Evolutionary conservation across 768 basidiomycete genomes (phyloP), one percentile per base, ranked within the genome.

Genomic region (Collybia nuda): DNA sequence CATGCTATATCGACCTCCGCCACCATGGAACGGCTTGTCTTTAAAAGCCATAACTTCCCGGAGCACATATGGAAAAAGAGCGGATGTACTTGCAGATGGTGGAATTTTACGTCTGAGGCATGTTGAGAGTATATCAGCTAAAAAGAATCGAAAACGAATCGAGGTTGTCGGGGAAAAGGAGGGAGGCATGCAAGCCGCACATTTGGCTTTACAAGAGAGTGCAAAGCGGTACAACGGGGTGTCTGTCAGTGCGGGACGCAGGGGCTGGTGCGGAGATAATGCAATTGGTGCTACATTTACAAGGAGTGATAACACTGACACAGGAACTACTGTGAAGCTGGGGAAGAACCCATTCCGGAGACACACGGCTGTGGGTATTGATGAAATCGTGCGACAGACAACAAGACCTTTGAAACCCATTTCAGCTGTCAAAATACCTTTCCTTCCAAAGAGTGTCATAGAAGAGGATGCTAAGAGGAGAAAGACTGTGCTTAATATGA

Each of bases 1-100:
- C 21, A 68, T 67, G 59, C 67, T 75, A 15, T 72, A 64, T 53
- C 71, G 74, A 14, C 50, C 53, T 5, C 73, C 73, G 6, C 73
- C 73, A 1, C 60, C 68, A 7, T 75, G 72, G 71, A 59, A 48
- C 43, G 46, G 50, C 1, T 54, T 74, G 19, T 11, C 14, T 32
- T 5, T 32, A 32, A 11, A 32, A 26, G 24, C 4, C 7, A 26
- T 26, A 26, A 26, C 7, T 26, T 26, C 32, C 32, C 32, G 2
- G 14, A 32, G 9, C 12, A 11, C 32, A 32, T 14, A 11, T 32
- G 32, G 32, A 32, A 32, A 4, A 32, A 14, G 9, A 11, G 9
- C 12, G 14, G 14, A 11, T 32, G 9, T 11, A 11, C 32, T 32
- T 14, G 32, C 32, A 5, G 14, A 11, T 3, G 32, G 14, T 32